Base-by-base conservation (phyloP, 1,284 basidiomycete genomes). In the Cutaneotrichosporon sp. region DNA sequence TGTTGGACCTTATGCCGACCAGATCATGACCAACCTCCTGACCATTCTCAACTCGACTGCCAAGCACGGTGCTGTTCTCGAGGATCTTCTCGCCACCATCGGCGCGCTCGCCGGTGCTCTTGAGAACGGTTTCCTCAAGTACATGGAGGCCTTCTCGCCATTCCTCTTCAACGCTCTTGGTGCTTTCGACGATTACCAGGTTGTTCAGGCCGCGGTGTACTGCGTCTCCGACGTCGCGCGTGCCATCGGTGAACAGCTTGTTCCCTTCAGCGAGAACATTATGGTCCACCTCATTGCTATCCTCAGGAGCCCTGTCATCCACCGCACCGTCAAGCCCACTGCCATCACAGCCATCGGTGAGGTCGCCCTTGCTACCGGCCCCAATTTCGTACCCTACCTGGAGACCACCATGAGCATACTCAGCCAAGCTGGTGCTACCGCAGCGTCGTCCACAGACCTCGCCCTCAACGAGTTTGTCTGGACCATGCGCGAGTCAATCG, bases 341-440 rank as follows among this genome's bases (percentile, higher is more conserved):
- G 91, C 97, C 63, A 78, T 98, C 56, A 86, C 88, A 14, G 92
- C 90, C 75, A 98, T 99, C 67, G 96, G 96, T 32, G 94, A 99
- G 71, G 88, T 99, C 61, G 94, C 93, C 8, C 80, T 98, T 20
- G 93, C 96, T 1, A 87, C 97, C 59, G 91, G 90, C 1, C 77
- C 82, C 9, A 79, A 79, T 11, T 99, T 97, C 71, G 87, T 89
- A 66, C 91, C 91, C 2, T 98, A 88, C 75, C 79, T 97, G 45
- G 83, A 85, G 55, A 89, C 88, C 9, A 90, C 90, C 5, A 93
- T 97, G 89, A 82, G 79, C 43, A 93, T 98, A 24, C 78, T 99
- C 47, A 81, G 84, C 62, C 93, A 98, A 76, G 94, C 94, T 0
- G 90, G 91, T 20, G 79, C 83, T 37, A 83, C 94, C 54, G 82